Evolutionary conservation across 305 asterid genomes (phyloP), one percentile per base, ranked within the genome.

Genomic region (Striga hermonthica): DNA sequence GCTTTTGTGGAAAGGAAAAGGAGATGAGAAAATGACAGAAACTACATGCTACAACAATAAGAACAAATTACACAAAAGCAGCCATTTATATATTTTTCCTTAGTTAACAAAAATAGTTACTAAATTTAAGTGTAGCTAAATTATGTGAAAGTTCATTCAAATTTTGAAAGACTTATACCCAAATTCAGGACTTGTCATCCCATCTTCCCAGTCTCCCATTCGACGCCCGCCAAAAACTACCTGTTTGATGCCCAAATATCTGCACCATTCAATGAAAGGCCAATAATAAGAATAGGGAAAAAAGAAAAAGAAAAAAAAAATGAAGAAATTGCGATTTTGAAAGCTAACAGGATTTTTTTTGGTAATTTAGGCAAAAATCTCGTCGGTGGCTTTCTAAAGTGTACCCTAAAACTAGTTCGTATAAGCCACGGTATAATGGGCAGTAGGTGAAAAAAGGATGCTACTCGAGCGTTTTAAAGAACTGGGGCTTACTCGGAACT

Each of bases 131-230:
- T 22, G 31, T 22, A 22, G 31, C 1, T 2, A 22, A 2, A 22
- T 22, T 22, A 14, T 15, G 16, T 16, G 57, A 15, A 1, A 7
- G 16, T 50, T 7, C 7, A 11, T 57, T 84, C 87, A 91, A 67
- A 89, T 86, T 76, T 89, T 84, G 79, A 91, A 91, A 75, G 80
- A 82, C 70, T 83, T 91, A 78, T 88, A 91, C 12, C 98, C 98
- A 55, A 72, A 74, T 4, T 84, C 95, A 45, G 92, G 70, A 56
- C 79, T 80, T 2, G 85, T 89, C 98, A 91, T 91, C 63, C 96
- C 98, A 57, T 91, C 96, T 80, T 91, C 98, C 96, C 98, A 91
- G 75, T 91, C 96, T 49, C 96, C 96, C 82, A 91, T 73, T 39
- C 77, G 66, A 6, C 82, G 84, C 31, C 96, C 98, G 15, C 96